Conservation (phyloP, 176 grass and related monocot species). For the Tillandsia fasciculata region DNA sequence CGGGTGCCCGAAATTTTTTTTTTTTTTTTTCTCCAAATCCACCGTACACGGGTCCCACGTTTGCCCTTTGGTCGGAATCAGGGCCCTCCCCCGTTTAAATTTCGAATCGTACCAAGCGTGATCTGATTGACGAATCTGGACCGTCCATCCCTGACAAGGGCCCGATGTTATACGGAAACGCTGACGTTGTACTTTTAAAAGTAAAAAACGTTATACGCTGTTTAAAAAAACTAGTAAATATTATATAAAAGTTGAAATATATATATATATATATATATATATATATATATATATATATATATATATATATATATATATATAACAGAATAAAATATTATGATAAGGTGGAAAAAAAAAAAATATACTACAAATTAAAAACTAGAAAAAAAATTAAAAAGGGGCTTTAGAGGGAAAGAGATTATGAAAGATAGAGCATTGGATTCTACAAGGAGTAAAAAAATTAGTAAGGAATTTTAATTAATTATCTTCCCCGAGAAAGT, state of each 20-base stretch:
- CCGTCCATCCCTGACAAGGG: neutral
- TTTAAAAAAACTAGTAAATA: too few relatives aligned
- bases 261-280: too few relatives aligned
- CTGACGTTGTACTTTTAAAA: neutral
- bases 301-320: too few relatives aligned
- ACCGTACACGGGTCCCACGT: neutral
- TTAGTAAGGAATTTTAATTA: neutral
- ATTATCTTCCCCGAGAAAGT: neutral
- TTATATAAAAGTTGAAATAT: too few relatives aligned
- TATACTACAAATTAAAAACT: too few relatives aligned
- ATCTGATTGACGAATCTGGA: neutral
- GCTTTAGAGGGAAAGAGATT: neutral
- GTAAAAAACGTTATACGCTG: neutral
- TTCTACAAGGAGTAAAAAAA: neutral
- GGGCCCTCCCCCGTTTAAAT: neutral
- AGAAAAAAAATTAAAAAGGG: too few relatives aligned
- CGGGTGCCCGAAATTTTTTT: neutral
- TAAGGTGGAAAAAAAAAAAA: too few relatives aligned
- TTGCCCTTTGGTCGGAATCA: neutral
- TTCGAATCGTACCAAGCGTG: neutral
- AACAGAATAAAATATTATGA: too few relatives aligned
- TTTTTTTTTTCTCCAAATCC: neutral
- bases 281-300: too few relatives aligned
- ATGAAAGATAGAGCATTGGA: neutral
- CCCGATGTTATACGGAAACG: neutral